Conservation (phyloP, 2,329 filamentous ascomycete species). For the Aspergillus pseudoviridinutans region DNA sequence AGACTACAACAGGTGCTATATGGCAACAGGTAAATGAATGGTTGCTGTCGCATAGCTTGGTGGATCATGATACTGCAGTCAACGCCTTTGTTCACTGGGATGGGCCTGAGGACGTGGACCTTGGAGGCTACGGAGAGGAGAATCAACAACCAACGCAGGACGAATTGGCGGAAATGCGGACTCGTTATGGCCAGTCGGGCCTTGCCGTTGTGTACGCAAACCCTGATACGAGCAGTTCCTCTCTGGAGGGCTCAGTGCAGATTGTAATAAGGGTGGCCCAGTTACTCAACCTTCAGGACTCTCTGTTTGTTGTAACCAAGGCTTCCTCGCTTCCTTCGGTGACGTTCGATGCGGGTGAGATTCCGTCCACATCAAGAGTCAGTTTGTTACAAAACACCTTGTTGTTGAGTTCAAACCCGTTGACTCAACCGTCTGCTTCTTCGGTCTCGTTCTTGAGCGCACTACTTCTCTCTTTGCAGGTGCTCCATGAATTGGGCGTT, state of each 20-base stretch:
- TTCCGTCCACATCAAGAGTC: slow-evolving; percentile 36
- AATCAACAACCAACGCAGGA: slow-evolving; percentile 42
- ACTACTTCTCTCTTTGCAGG: slow-evolving; percentile 38
- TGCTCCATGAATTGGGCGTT: slow-evolving; percentile 39
- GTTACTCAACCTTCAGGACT: slow-evolving; percentile 49
- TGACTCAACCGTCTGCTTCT: slow-evolving; percentile 38
- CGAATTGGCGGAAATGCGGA: slow-evolving; percentile 39
- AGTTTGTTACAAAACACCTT: slow-evolving; percentile 42
- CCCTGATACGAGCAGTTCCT: slow-evolving; percentile 41
- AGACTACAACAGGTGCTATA: slow-evolving; percentile 31
- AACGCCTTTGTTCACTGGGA: slow-evolving; percentile 55
- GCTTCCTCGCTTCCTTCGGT: slow-evolving; percentile 26
- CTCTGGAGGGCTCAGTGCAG: slow-evolving; percentile 46
- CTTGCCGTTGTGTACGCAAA: slow-evolving; percentile 58
- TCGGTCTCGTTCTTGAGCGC: slow-evolving; percentile 40
- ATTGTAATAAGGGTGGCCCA: slow-evolving; percentile 50
- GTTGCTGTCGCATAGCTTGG: slow-evolving; percentile 52
- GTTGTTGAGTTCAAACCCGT: slow-evolving; percentile 34
- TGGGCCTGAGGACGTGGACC: slow-evolving; percentile 56
- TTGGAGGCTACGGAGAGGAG: slow-evolving; percentile 50
- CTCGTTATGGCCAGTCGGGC: slow-evolving; percentile 55
- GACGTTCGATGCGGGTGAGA: slow-evolving; percentile 25
- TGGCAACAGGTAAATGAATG: slow-evolving; percentile 60
- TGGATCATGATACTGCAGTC: slow-evolving; percentile 48
- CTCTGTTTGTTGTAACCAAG: slow-evolving; percentile 27